Evolutionary conservation across 306 rosid species (phyloP).

Genomic region (Prunus davidiana): DNA sequence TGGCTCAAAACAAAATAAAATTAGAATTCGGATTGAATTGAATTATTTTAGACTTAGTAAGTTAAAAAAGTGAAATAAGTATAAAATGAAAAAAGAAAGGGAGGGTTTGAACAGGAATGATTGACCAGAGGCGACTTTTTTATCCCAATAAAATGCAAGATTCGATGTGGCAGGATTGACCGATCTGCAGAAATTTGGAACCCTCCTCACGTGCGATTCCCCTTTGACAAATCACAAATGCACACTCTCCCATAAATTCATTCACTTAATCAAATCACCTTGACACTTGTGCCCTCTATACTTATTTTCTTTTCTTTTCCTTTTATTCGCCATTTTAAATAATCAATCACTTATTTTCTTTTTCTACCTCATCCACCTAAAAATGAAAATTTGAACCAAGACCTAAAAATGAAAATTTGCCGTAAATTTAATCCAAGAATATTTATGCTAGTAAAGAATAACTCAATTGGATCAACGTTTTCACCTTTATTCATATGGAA

Average conservation of each 20-base stretch:
- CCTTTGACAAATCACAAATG: constrained; percentile 20
- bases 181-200: constrained; percentile 12
- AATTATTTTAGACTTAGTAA: neutral
- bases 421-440: too few relatives aligned
- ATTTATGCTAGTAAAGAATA: too few relatives aligned
- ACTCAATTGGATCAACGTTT: too few relatives aligned
- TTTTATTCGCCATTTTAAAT: too few relatives aligned
- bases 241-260: neutral
- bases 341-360: too few relatives aligned
- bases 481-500: too few relatives aligned
- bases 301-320: too few relatives aligned
- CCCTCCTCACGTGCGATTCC: constrained; percentile 47
- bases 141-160: constrained; percentile 31
- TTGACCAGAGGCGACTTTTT: constrained; percentile 16
- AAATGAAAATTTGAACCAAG: too few relatives aligned
- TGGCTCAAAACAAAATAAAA: neutral
- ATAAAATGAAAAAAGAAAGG: neutral
- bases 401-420: too few relatives aligned
- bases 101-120: constrained; percentile 18
- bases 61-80: neutral
- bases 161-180: constrained; percentile 44
- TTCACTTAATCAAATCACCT: neutral
- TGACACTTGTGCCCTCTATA: constrained; percentile 13
- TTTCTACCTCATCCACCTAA: too few relatives aligned
- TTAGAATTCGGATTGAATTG: neutral